These are phyloP conservation scores for Venturia effusa DNA, from an alignment of 2,329 filamentous ascomycete genomes.

Conservation along the genomic window DNA sequence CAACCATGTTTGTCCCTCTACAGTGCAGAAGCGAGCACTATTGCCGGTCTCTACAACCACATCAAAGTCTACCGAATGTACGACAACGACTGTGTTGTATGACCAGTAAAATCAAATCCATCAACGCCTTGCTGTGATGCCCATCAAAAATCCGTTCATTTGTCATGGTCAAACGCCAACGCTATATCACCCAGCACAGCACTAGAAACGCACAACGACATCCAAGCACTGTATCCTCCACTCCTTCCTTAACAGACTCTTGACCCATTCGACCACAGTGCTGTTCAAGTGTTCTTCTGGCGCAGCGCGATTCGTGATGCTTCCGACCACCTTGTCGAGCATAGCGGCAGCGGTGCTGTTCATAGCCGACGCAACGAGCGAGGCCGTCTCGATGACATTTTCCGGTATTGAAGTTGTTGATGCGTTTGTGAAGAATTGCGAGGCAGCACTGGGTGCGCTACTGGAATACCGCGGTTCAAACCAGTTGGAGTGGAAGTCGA, in stretches of 20 bases:
- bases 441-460: slow-evolving; percentile 21
- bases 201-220: slow-evolving; percentile 64
- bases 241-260: slow-evolving; percentile 68
- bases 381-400: slow-evolving; percentile 23
- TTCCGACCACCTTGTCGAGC: slow-evolving; percentile 20
- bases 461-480: slow-evolving; percentile 58
- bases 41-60: background rate
- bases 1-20: too few relatives aligned
- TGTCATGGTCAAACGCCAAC: background rate
- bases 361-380: slow-evolving; percentile 34
- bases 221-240: slow-evolving; percentile 90
- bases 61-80: background rate
- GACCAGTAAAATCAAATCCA: background rate
- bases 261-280: slow-evolving; percentile 59
- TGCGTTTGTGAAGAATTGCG: slow-evolving; percentile 18
- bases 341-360: slow-evolving; percentile 53
- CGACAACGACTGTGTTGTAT: background rate
- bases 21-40: background rate
- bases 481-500: slow-evolving; percentile 85
- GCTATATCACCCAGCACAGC: background rate
- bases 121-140: background rate
- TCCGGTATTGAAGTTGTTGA: slow-evolving; percentile 5
- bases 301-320: slow-evolving; percentile 25
- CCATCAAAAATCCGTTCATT: background rate
- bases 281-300: slow-evolving; percentile 24